Evolutionary conservation across 768 basidiomycete genomes (phyloP), one percentile per base, ranked within the genome.

Genomic region (Collybia mongolica): DNA sequence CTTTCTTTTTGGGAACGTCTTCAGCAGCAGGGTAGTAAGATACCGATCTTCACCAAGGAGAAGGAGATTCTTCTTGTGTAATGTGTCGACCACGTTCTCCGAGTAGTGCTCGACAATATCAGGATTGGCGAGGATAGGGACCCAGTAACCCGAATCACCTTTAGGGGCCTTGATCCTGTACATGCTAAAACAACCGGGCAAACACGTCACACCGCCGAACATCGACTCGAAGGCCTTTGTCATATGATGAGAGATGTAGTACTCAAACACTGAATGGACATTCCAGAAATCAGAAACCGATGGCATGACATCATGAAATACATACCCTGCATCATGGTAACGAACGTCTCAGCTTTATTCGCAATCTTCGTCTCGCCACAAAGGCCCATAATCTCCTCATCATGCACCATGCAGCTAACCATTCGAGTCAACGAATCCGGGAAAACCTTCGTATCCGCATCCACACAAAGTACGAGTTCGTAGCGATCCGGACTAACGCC

Each of bases 331-430:
- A 99, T 98, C 97, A 99, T 98, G 14, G 96, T 98, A 39, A 98
- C 95, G 76, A 96, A 98, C 9, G 94, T 94, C 65, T 98, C 96
- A 14, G 87, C 86, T 76, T 99, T 99, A 75, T 99, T 99, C 29
- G 97, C 97, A 60, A 99, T 95, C 82, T 99, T 99, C 54, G 97
- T 99, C 75, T 99, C 97, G 22, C 97, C 97, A 63, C 97, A 99
- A 20, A 99, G 77, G 18, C 95, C 97, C 97, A 98, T 98, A 56
- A 98, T 98, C 68, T 98, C 97, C 60, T 86, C 83, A 63, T 99
- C 97, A 62, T 93, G 84, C 23, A 94, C 90, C 94, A 98, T 95
- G 60, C 93, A 96, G 42, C 92, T 88, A 44, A 87, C 86, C 95
- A 99, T 94, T 60, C 97, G 77, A 35, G 94, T 95, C 66, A 98